phyloP scores from a whole-genome alignment of 257 asterid species.

The Solanum paucissectum region DNA sequence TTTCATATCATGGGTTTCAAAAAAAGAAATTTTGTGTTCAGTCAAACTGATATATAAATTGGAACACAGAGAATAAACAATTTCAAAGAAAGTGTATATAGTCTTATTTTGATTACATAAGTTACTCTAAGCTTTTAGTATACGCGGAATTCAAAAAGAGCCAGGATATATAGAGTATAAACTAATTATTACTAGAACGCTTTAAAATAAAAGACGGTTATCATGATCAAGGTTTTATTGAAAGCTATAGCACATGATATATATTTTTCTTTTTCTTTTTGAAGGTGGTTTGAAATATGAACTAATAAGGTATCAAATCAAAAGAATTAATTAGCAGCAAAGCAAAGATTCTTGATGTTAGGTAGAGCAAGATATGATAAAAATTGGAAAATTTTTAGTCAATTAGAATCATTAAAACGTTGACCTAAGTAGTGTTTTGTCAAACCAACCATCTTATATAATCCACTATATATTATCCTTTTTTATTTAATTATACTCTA shows the following conservation, averaged over 20 bases:
- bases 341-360: background rate
- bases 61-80: background rate
- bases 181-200: background rate
- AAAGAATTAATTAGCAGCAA: background rate
- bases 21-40: background rate
- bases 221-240: background rate
- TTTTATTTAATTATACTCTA: background rate
- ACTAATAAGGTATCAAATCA: background rate
- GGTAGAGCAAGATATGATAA: conserved; percentile 1
- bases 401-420: conserved; percentile 15
- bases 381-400: conserved; percentile 4
- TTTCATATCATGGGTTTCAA: background rate
- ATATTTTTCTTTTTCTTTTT: background rate
- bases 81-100: background rate
- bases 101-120: background rate
- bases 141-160: background rate
- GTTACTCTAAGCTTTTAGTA: too few species aligned
- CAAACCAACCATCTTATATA: background rate
- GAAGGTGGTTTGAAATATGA: background rate
- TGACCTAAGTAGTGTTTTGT: conserved; percentile 13
- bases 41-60: background rate
- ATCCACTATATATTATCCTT: background rate
- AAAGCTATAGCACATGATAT: background rate
- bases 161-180: background rate
- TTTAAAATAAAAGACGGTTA: background rate